Base-by-base conservation (phyloP, 306 rosid species). In the Dalbergia cochinchinensis region DNA sequence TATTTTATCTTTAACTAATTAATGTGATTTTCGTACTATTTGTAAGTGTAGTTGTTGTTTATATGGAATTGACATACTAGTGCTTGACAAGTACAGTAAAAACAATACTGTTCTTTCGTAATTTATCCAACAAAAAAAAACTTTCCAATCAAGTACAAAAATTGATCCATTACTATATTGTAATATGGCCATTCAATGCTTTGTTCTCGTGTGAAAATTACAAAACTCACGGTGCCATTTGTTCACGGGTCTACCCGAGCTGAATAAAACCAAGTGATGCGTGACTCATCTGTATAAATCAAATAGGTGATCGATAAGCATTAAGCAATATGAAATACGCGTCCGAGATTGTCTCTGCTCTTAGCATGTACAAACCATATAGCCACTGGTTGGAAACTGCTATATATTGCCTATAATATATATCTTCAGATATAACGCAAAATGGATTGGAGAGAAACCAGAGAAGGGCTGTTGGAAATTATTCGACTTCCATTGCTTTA, bases 151-250 rank as follows among this genome's bases (percentile, higher is more conserved):
- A 19, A 20, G 33, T 57, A 19, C 33, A 57, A 57, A 8, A 57
- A 18, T 19, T 13, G 72, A 20, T 48, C 8, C 26, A 54, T 33
- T 18, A 6, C 62, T 57, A 20, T 20, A 15, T 57, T 22, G 41
- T 31, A 26, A n/a, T 69, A 7, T 8, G 22, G 42, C 4, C 45
- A 48, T 33, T 71, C 41, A 51, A 71, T 71, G 63, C 1, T 53
- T 14, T 71, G 76, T 71, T 50, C 11, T 10, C 35, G 48, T n/a
- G 48, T n/a, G 34, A 71, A 57, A 57, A 20, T 33, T 33, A 70
- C n/a, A 70, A 33, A 70, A 26, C 59, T 68, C 5, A 48, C 4
- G 50, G 20, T 19, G 1, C 6, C 8, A 47, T 26, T 4, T 45
- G n/a, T 50, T 69, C 61, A 51, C 48, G 26, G 34, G 48, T 15